Evolutionary conservation across 2,329 filamentous ascomycete genomes (phyloP).

Genomic region (Aspergillus transmontanensis): DNA sequence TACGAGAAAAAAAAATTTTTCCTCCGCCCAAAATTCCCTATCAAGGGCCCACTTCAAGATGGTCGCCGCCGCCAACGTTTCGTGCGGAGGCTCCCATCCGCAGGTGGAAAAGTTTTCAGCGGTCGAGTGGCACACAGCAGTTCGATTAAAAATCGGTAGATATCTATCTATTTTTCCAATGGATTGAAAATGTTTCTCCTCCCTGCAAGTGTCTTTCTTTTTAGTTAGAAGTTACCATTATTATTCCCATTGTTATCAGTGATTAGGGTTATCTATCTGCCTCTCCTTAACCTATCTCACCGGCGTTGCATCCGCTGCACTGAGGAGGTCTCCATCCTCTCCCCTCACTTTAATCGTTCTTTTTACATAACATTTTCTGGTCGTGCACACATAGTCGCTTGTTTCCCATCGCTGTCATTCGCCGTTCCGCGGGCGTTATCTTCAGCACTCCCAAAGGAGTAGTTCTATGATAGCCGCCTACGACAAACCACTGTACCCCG

Average conservation of each 20-base stretch:
- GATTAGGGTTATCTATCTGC: conserved; percentile 1
- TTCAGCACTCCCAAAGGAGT: background rate
- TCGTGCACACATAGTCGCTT: conserved; percentile 13
- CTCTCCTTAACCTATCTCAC: background rate
- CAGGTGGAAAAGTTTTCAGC: conserved; percentile 1
- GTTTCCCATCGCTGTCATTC: conserved; percentile 14
- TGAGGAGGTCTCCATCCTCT: conserved; percentile 2
- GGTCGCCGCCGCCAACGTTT: conserved; percentile 6
- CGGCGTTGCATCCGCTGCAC: conserved; percentile 20
- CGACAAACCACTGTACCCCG: background rate
- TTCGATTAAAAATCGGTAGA: background rate
- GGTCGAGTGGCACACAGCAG: background rate
- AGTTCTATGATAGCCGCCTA: background rate
- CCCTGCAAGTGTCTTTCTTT: background rate
- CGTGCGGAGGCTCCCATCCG: background rate
- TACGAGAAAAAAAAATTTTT: conserved; percentile 5
- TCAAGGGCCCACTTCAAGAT: conserved; percentile 15
- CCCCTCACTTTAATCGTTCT: conserved; percentile 14
- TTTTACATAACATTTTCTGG: conserved; percentile 29
- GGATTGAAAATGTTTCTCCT: background rate
- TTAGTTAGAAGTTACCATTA: background rate
- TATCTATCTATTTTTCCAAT: background rate
- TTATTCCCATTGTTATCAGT: background rate
- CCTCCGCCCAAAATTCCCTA: conserved; percentile 8
- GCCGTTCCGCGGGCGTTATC: conserved; percentile 13